Evolutionary conservation across 768 basidiomycete species (phyloP).

Genomic region (Piloderma croceum): DNA sequence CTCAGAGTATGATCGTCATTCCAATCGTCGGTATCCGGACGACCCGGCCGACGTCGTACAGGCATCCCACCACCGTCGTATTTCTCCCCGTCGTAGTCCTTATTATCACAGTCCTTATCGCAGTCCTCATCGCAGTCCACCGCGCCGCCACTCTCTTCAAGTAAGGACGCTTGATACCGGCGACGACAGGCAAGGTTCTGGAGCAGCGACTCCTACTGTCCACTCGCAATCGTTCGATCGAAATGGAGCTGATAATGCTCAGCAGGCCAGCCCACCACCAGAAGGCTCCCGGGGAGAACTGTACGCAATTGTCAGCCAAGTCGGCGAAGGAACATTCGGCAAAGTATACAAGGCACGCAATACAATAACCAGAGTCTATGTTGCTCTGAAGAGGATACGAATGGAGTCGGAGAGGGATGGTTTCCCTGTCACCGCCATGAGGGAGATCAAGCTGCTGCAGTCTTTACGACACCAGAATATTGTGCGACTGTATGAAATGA

Average conservation of each 20-base stretch:
- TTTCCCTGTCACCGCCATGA: slow-evolving; percentile 97
- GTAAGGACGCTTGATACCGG: slow-evolving; percentile 5
- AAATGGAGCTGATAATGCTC: slow-evolving; percentile 16
- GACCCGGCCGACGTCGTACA: background rate
- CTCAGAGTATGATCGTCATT: background rate
- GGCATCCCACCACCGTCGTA: too few species aligned
- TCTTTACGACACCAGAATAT: slow-evolving; percentile 87
- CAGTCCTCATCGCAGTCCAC: background rate
- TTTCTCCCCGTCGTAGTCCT: too few species aligned
- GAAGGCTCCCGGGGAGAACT: slow-evolving; percentile 43
- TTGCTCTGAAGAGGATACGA: slow-evolving; percentile 92
- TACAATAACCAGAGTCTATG: slow-evolving; percentile 63
- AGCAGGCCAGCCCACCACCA: slow-evolving; percentile 25
- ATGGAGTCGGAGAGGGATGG: slow-evolving; percentile 98
- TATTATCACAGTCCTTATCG: background rate
- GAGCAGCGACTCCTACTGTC: slow-evolving; percentile 14
- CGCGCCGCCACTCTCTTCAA: background rate
- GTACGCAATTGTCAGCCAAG: slow-evolving; percentile 86
- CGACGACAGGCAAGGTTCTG: slow-evolving; percentile 3
- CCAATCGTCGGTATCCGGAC: too few species aligned
- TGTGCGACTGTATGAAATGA: slow-evolving; percentile 91
- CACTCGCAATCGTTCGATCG: slow-evolving; percentile 17
- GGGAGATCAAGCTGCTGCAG: slow-evolving; percentile 97
- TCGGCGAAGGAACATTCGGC: slow-evolving; percentile 98
- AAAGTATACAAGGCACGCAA: slow-evolving; percentile 97